Percentiles rank a stretch among this genome's conserved stretches.
phyloP scores from a whole-genome alignment of 805 yeast species.

The Wickerhamiella hasegawae region DNA sequence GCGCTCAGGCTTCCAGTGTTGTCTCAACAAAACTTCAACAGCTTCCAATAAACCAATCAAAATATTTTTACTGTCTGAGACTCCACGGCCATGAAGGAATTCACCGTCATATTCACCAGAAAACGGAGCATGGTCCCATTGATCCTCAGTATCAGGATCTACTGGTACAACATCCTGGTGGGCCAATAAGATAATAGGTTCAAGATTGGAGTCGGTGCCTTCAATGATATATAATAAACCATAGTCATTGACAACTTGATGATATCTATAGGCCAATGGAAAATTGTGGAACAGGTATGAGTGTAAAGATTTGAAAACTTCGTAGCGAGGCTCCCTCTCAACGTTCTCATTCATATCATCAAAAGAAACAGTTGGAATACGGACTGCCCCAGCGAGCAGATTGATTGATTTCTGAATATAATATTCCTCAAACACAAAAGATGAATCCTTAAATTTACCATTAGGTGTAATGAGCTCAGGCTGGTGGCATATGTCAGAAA shows the following conservation, averaged over 20 bases:
- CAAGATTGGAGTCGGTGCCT: conserved; percentile 33
- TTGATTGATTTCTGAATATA: conserved; percentile 6
- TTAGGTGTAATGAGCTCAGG: conserved; percentile 1
- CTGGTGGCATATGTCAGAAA: conserved; percentile 3
- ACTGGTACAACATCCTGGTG: conserved; percentile 72
- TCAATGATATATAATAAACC: conserved; percentile 47
- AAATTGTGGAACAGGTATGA: conserved; percentile 36
- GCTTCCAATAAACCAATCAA: conserved; percentile 49
- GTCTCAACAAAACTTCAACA: conserved; percentile 34
- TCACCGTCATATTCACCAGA: conserved; percentile 49
- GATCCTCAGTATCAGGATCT: conserved; percentile 31
- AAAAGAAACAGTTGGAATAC: conserved; percentile 45
- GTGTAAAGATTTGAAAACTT: conserved; percentile 33
- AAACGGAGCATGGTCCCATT: conserved; percentile 54
- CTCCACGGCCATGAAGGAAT: conserved; percentile 54
- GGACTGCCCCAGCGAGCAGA: conserved; percentile 33
- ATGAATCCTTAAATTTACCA: background rate
- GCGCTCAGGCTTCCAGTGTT: conserved; percentile 39
- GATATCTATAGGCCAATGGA: conserved; percentile 33
- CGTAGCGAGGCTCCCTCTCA: conserved; percentile 36
- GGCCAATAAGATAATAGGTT: conserved; percentile 55
- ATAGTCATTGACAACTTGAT: conserved; percentile 39
- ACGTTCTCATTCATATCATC: conserved; percentile 36
- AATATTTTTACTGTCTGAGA: conserved; percentile 51
- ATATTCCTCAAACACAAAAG: background rate